phyloP scores from a whole-genome alignment of 441 rosid species.

The Adansonia gregorii region DNA sequence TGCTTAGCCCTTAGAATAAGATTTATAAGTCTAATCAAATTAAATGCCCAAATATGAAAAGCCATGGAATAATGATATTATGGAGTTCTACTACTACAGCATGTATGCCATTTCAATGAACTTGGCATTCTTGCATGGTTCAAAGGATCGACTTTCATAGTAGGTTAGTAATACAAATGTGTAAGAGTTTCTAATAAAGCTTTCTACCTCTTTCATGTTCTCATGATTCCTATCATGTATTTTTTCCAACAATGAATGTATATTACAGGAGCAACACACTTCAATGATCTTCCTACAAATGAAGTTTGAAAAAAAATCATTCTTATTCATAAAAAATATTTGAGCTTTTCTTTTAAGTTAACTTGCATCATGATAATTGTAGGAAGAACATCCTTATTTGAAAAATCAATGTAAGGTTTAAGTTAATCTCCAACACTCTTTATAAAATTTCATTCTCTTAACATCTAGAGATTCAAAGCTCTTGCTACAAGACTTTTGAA shows the following conservation, averaged over 20 bases:
- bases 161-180: neutral
- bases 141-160: neutral
- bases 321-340: neutral
- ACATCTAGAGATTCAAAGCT: neutral
- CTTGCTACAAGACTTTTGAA: neutral
- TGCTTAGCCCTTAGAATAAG: neutral
- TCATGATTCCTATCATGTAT: neutral
- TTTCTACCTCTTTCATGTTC: neutral
- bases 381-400: neutral
- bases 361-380: neutral
- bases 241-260: neutral
- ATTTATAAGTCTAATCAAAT: neutral
- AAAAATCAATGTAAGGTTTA: neutral
- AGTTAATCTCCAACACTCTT: too few species aligned
- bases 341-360: neutral
- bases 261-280: neutral
- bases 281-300: neutral
- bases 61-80: neutral
- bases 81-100: neutral
- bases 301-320: neutral
- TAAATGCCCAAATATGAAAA: neutral
- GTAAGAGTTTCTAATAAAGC: neutral
- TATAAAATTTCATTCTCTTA: neutral
- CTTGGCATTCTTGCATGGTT: too few species aligned
- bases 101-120: neutral